A percentile compares a stretch with the other conserved stretches of the same genome.
Conservation (phyloP, 768 basidiomycete genomes). For the Phaeotremella fagi region DNA sequence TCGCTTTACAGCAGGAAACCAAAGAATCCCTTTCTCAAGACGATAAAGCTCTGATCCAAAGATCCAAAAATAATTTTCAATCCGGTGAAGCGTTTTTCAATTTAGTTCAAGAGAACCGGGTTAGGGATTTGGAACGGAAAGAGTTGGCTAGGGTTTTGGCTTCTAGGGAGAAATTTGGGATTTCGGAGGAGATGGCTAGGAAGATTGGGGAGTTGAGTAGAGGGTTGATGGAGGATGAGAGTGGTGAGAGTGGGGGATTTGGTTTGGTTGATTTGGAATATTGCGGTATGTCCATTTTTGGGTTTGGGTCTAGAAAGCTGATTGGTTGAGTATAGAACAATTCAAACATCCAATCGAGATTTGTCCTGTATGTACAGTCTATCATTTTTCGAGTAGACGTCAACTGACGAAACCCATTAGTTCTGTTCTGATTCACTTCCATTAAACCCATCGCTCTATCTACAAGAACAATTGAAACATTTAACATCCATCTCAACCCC, state of each 20-base stretch:
- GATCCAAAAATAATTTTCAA: too few species aligned
- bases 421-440: conserved; percentile 14
- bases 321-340: too few species aligned
- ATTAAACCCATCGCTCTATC: neutral
- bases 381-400: too few species aligned
- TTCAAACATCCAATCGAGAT: neutral
- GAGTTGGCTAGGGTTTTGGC: too few species aligned
- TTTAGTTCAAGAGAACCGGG: neutral
- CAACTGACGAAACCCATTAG: conserved; percentile 2
- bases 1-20: too few species aligned
- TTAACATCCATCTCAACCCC: neutral
- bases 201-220: neutral
- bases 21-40: too few species aligned
- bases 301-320: too few species aligned
- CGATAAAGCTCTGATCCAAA: too few species aligned
- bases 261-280: conserved; percentile 5
- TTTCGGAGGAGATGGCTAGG: neutral
- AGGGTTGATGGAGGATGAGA: neutral
- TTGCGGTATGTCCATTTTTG: conserved; percentile 1
- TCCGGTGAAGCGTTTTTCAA: neutral
- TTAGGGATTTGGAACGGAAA: neutral
- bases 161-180: too few species aligned
- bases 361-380: conserved; percentile 10
- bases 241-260: conserved; percentile 4
- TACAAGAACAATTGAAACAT: neutral